These are phyloP conservation scores for Heterobasidion occidentale DNA, from an alignment of 1,284 basidiomycete species.

Conservation along the genomic window DNA sequence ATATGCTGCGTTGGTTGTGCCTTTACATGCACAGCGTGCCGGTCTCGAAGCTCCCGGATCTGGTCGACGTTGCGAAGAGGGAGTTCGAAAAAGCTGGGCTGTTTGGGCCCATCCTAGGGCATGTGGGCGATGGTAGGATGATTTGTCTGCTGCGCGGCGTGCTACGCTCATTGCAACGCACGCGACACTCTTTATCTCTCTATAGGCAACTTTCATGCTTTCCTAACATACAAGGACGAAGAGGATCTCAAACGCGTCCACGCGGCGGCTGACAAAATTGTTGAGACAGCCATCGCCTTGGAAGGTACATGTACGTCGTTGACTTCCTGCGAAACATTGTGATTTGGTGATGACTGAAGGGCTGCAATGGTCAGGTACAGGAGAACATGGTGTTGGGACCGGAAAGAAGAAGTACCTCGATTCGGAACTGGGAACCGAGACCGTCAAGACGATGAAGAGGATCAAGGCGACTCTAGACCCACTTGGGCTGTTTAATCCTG, in stretches of 20 bases:
- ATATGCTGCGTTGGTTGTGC: neutral
- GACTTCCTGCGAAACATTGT: neutral
- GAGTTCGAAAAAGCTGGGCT: slow-evolving; percentile 61
- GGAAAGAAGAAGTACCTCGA: slow-evolving; percentile 73
- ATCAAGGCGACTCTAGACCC: slow-evolving; percentile 78
- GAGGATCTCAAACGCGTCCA: slow-evolving; percentile 45
- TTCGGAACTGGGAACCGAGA: slow-evolving; percentile 75
- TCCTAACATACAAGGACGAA: slow-evolving; percentile 55
- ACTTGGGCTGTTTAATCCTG: slow-evolving; percentile 75
- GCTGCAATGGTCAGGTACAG: slow-evolving; percentile 41
- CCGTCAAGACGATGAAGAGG: slow-evolving; percentile 78
- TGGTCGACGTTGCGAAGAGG: slow-evolving; percentile 71
- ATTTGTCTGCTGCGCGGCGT: slow-evolving; percentile 14
- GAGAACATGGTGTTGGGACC: slow-evolving; percentile 84
- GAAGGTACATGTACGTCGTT: slow-evolving; percentile 64
- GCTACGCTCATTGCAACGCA: neutral
- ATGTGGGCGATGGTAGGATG: slow-evolving; percentile 75
- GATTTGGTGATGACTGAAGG: neutral
- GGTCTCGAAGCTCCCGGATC: slow-evolving; percentile 66
- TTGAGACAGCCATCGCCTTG: slow-evolving; percentile 61
- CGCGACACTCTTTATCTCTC: neutral
- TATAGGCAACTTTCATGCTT: slow-evolving; percentile 46
- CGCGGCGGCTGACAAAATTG: slow-evolving; percentile 57
- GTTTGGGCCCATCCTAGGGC: slow-evolving; percentile 64
- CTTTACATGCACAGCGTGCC: slow-evolving; percentile 51